Base-by-base conservation (phyloP, 148 eudicot genomes). In the Spergularia bocconei region DNA sequence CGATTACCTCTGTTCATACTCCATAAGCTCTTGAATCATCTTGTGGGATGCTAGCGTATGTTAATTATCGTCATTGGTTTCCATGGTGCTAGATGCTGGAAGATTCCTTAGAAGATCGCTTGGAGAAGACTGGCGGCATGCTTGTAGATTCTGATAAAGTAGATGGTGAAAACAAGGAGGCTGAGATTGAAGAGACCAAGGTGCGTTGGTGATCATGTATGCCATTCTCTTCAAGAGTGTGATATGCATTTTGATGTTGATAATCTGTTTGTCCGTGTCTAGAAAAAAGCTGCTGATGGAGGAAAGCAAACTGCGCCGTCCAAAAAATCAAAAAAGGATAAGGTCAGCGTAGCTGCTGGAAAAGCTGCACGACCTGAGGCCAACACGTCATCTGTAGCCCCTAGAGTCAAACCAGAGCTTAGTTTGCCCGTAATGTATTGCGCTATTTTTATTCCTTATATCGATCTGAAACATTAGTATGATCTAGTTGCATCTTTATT, bases 401-500 rank as follows among this genome's bases (percentile, higher is more conserved):
- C 98, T 41, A 87, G 97, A 78, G 98, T 95, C 72, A 95, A 95
- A 85, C 82, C 98, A 15, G 98, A 95, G 85, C 96, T 95, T 75
- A 50, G 91, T 64, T 86, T 92, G 82, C 98, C 98, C 71, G 81
- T 77, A 81, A 88, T 90, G 98, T 93, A 89, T 67, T 70, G 50
- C 72, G 62, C 33, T 25, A 6, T 33, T 11, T 9, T 68, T 73
- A 52, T 33, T 73, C 5, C 61, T 10, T 39, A 54, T 47, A 71
- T 53, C 7, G 39, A 69, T 71, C 50, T 69, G 65, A 69, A 19
- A 11, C 25, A 44, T 33, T 25, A 53, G 14, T 29, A 16, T 23
- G 25, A 70, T 25, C 63, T 75, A 44, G 20, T 50, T 56, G 6
- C 29, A 38, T 47, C 36, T 4, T 7, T n/a, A n/a, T 38, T 60